phyloP scores from a whole-genome alignment of 2,329 filamentous ascomycete genomes.

The Elsinoe ampelina region DNA sequence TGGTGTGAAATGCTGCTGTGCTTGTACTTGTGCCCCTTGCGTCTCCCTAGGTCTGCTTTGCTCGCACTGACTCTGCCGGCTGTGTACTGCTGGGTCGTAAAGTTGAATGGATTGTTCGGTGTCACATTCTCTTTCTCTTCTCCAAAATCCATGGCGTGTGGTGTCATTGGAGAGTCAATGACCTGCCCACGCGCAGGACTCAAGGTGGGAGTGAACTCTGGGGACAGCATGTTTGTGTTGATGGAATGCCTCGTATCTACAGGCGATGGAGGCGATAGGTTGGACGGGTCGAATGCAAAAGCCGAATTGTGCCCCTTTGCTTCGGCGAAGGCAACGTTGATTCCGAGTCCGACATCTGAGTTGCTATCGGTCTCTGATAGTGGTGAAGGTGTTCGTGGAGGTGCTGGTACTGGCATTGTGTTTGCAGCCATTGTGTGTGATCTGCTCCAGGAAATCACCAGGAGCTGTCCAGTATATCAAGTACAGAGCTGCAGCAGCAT shows the following conservation, averaged over 20 bases:
- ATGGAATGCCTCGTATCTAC: slow-evolving; percentile 3
- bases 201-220: slow-evolving; percentile 13
- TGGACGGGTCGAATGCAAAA: slow-evolving; percentile 12
- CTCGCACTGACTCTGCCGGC: slow-evolving; percentile 22
- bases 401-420: slow-evolving; percentile 48
- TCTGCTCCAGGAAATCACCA: neutral
- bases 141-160: slow-evolving; percentile 21
- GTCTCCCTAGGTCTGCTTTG: slow-evolving; percentile 83
- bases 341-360: slow-evolving; percentile 17
- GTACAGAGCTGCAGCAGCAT: neutral
- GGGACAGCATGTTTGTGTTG: slow-evolving; percentile 15
- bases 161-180: slow-evolving; percentile 22
- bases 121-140: slow-evolving; percentile 20
- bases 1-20: slow-evolving; percentile 94
- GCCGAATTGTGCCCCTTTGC: slow-evolving; percentile 13
- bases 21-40: slow-evolving; percentile 94
- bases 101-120: slow-evolving; percentile 75
- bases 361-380: slow-evolving; percentile 45
- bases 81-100: slow-evolving; percentile 56
- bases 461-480: slow-evolving; percentile 3
- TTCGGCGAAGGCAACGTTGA: slow-evolving; percentile 18
- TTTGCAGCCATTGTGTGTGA: slow-evolving; percentile 44
- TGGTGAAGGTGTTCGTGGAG: slow-evolving; percentile 56
- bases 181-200: slow-evolving; percentile 16
- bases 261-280: slow-evolving; percentile 10